Evolutionary conservation across 306 rosid species (phyloP), one percentile per base, ranked within the genome.

Genomic region (Ochetophila trinervis): DNA sequence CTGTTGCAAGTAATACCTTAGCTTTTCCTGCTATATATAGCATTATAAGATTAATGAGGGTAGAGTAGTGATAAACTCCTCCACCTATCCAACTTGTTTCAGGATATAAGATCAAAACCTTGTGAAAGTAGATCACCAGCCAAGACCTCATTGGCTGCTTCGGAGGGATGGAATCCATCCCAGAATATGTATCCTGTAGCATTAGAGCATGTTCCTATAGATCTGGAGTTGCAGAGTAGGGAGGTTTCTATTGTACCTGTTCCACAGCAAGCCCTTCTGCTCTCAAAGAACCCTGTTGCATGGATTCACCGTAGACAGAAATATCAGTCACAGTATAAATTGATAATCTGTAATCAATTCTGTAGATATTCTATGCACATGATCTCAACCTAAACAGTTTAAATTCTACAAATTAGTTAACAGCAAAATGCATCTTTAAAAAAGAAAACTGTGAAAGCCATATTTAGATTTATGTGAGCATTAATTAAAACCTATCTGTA

Each of bases 161-260:
- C 80, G 30, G 88, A 81, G 50, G 87, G 92, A 79, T 86, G 89
- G 65, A 81, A 83, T 35, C 92, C 89, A 45, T 86, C 87, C 89
- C 89, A 86, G 63, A 79, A 86, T 53, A 81, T 83, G 37, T 83
- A 86, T 32, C 70, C 78, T 2, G 79, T 86, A 11, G 80, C 92
- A 24, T 86, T 84, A 30, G 66, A 44, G 60, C 92, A 84, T 50
- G 92, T 84, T 48, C 89, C 89, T 7, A 64, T 7, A 7, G 89
- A 83, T 58, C 57, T 21, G 23, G 76, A 57, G 77, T 81, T 83
- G 85, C 89, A 81, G 4, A 83, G 87, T 61, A 76, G 51, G 49
- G 89, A 84, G 54, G 89, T 84, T 69, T 86, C 87, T 22, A 86
- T 2, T 37, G 67, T 74, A 3, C 89, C 89, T n/a, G 92, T 84